phyloP scores from a whole-genome alignment of 345 rosid genomes.

The Erodium maritimum region DNA sequence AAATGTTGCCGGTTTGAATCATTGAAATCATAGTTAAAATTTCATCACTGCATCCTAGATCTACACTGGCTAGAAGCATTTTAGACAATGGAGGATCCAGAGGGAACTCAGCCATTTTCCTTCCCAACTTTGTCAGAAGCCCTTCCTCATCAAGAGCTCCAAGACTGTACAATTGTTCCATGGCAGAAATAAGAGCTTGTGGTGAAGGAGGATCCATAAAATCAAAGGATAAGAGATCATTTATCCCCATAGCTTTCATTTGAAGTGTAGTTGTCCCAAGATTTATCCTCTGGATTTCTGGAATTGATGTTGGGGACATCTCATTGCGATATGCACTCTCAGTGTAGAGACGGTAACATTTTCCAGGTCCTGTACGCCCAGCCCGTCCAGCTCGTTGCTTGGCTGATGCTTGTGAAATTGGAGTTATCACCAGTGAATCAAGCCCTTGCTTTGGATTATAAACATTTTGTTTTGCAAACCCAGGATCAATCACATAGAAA shows the following conservation, averaged over 20 bases:
- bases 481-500: slow-evolving; percentile 74
- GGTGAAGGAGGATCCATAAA: slow-evolving; percentile 72
- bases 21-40: slow-evolving; percentile 76
- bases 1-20: slow-evolving; percentile 86
- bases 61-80: slow-evolving; percentile 90
- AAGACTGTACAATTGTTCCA: slow-evolving; percentile 74
- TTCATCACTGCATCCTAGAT: slow-evolving; percentile 93
- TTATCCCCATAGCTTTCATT: slow-evolving; percentile 94
- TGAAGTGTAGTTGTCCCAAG: slow-evolving; percentile 55
- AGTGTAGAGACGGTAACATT: slow-evolving; percentile 69
- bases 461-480: slow-evolving; percentile 71
- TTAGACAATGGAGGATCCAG: slow-evolving; percentile 82
- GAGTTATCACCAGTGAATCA: slow-evolving; percentile 66
- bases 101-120: slow-evolving; percentile 97
- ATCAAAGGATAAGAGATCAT: slow-evolving; percentile 64
- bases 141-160: slow-evolving; percentile 94
- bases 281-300: slow-evolving; percentile 86
- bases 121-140: slow-evolving; percentile 76
- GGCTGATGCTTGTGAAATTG: slow-evolving; percentile 82
- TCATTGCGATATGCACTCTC: slow-evolving; percentile 74
- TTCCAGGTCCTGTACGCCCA: slow-evolving; percentile 83
- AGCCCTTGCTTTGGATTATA: slow-evolving; percentile 76
- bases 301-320: slow-evolving; percentile 68
- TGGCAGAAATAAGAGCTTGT: slow-evolving; percentile 77
- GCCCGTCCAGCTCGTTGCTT: slow-evolving; percentile 85